Base-by-base conservation (phyloP, 805 yeast genomes). In the Nakazawaea laoshanensis region DNA sequence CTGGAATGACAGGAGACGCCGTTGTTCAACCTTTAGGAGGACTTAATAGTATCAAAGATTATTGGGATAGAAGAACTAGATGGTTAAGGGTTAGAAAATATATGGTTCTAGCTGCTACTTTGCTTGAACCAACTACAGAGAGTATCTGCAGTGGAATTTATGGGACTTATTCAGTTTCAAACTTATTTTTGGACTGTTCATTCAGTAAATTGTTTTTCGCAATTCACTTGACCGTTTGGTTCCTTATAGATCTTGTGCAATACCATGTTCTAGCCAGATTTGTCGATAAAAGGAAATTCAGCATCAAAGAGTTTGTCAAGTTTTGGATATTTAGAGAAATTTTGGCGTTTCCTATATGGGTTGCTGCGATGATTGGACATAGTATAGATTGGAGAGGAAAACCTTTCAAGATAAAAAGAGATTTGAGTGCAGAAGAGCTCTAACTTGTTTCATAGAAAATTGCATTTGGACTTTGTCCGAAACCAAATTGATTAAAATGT, bases 61-160 rank as follows among this genome's bases (percentile, higher is more conserved):
- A 81, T 50, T 61, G 76, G 33, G 53, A 64, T 29, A 63, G 96
- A 35, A 59, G 96, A 35, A 74, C 79, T 17, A 62, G 96, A 36
- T 86, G 96, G 96, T 57, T 86, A 15, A 63, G 95, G 27, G 94
- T 85, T 9, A 61, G 96, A 21, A 82, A 80, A 47, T 84, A 83
- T 50, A 85, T 86, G 94, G 95, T 86, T 3, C 57, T 79, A 19
- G 74, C 75, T 10, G 95, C 95, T 1, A 86, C 96, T 0, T 50
- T 86, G 31, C 59, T 85, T 18, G 96, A 86, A 48, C 95, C 96
- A 3, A 70, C 88, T 5, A 86, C 96, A 0, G 96, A 86, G 51
- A 70, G 80, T 29, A 40, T 86, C 2, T 51, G 84, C 3, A 67
- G 77, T 43, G 92, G 89, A 0, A 14, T 67, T 0, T 70, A 72